Percentiles rank a stretch among this genome's conserved stretches.
phyloP scores from a whole-genome alignment of 176 grass and related monocot species.

The Bothriochloa decipiens region DNA sequence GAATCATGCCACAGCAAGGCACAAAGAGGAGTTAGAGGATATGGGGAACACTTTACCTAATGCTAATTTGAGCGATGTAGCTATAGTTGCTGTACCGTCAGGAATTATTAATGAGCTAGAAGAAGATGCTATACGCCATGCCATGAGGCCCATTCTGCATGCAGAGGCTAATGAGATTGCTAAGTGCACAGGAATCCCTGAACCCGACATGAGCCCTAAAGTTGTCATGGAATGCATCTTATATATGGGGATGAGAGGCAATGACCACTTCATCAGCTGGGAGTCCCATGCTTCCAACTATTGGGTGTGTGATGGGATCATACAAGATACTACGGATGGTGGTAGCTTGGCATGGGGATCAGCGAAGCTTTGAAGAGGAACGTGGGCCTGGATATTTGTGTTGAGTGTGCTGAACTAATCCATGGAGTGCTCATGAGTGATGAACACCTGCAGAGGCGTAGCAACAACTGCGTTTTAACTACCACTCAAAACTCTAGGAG shows the following conservation, averaged over 20 bases:
- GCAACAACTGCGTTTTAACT: background rate
- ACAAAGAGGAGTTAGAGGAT: rapidly evolving
- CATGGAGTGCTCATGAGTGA: too few relatives aligned
- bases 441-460: too few relatives aligned
- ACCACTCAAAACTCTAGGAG: rapidly evolving
- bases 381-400: background rate
- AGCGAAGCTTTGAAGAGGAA: background rate
- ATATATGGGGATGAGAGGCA: background rate
- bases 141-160: background rate
- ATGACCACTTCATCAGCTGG: background rate
- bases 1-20: too few relatives aligned
- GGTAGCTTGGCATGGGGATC: slow-evolving; percentile 3
- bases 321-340: background rate
- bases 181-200: background rate
- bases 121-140: too few relatives aligned
- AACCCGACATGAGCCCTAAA: background rate
- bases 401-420: rapidly evolving
- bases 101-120: too few relatives aligned
- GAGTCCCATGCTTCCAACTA: background rate
- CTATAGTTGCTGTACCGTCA: background rate
- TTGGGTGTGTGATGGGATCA: slow-evolving; percentile 24
- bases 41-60: too few relatives aligned
- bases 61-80: background rate
- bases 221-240: background rate
- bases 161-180: slow-evolving; percentile 13